These are phyloP conservation scores for Phanerochaete carnosa DNA, from an alignment of 768 basidiomycete species.

Conservation along the genomic window DNA sequence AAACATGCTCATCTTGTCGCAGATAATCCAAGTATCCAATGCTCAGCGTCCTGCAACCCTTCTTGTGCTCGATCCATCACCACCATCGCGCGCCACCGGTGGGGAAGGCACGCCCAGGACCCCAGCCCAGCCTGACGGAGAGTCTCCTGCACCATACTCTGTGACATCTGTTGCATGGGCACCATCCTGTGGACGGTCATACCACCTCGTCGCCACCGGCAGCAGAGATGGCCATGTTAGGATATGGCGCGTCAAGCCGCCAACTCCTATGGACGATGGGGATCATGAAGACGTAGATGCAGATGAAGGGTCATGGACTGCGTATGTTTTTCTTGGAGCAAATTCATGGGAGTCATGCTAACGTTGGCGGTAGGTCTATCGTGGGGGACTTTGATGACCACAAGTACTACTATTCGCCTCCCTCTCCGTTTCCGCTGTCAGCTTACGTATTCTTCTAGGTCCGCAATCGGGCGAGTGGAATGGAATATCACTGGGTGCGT, in stretches of 20 bases:
- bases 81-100: conserved; percentile 23
- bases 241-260: conserved; percentile 83
- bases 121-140: conserved; percentile 26
- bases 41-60: conserved; percentile 65
- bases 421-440: background rate
- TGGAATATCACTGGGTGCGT: conserved; percentile 88
- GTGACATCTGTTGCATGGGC: conserved; percentile 91
- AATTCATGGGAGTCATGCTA: background rate
- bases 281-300: conserved; percentile 35
- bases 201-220: conserved; percentile 92
- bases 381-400: conserved; percentile 90
- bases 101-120: conserved; percentile 20
- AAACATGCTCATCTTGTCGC: background rate
- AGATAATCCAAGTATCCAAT: conserved; percentile 75
- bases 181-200: conserved; percentile 88
- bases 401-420: conserved; percentile 37
- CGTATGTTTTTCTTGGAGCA: conserved; percentile 33
- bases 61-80: conserved; percentile 55
- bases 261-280: conserved; percentile 33
- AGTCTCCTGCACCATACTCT: conserved; percentile 45
- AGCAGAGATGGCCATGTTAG: conserved; percentile 83
- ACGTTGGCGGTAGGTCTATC: conserved; percentile 22
- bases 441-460: conserved; percentile 36
- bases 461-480: conserved; percentile 80
- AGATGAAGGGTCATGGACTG: conserved; percentile 61